Base-by-base conservation (phyloP, 2,329 filamentous ascomycete species). In the Pleomassaria siparia region DNA sequence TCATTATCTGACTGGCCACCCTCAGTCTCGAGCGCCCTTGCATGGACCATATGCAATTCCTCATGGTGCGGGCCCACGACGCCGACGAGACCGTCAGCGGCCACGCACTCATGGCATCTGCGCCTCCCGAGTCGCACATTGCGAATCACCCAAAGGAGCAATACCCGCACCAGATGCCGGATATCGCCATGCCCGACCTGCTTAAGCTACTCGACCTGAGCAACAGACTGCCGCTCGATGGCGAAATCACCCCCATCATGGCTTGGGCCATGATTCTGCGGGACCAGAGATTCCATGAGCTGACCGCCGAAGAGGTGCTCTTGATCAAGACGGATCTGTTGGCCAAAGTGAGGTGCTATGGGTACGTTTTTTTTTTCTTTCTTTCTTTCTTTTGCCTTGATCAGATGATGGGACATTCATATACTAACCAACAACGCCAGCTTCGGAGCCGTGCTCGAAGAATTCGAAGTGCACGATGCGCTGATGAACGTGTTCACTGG, bases 191-290 rank as follows among this genome's bases (percentile, higher is more conserved):
- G 66, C 81, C 81, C 29, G 89, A 94, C 62, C 79, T 99, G 41
- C 76, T 85, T 43, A 95, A 88, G 44, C 77, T 97, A 44, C 80
- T 96, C 50, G 88, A 95, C 64, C 79, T 96, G 46, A 96, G 90
- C 73, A 82, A 85, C 59, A 84, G 86, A 59, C 79, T 96, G 21
- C 86, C 94, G 59, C 82, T 94, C 44, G 89, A 94, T 51, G 90
- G 90, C 43, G 89, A 95, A 72, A 89, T 97, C 62, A 97, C 92
- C 15, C 94, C 94, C 0, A 88, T 96, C 56, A 95, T 95, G 89
- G 91, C 91, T 0, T 92, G 94, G 84, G 87, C 89, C 41, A 87
- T 89, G 73, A 80, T 97, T 41, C 76, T 90, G 53, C 80, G 78
- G 51, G 58, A 72, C 15, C 53, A 55, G 37, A 78, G 86, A 52